Conservation (phyloP, 306 rosid genomes). For the Albizia julibrissin region DNA sequence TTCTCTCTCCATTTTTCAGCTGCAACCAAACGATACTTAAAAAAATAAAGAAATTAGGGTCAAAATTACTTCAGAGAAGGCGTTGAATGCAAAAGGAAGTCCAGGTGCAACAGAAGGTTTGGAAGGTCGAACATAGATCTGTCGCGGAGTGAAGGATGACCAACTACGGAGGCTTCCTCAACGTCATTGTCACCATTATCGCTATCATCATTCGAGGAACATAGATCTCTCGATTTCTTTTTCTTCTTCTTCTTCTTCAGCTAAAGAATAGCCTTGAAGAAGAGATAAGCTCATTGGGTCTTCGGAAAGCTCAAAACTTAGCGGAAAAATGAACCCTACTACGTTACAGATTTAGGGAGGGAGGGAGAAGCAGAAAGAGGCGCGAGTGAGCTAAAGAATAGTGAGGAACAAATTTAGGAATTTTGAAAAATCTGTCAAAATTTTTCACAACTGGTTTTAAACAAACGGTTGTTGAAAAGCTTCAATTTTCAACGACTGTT, state of each 20-base stretch:
- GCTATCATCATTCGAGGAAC: slow-evolving; percentile 35
- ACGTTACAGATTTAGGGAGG: too few species aligned
- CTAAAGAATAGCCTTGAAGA: slow-evolving; percentile 84
- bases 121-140: slow-evolving; percentile 69
- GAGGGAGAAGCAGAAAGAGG: too few species aligned
- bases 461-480: too few species aligned
- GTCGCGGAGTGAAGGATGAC: slow-evolving; percentile 55
- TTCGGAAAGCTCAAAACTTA: too few species aligned
- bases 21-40: neutral
- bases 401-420: too few species aligned
- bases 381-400: too few species aligned
- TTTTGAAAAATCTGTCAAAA: too few species aligned
- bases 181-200: neutral
- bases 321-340: slow-evolving; percentile 10
- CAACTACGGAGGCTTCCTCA: slow-evolving; percentile 20
- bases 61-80: slow-evolving; percentile 75
- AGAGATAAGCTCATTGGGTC: slow-evolving; percentile 78
- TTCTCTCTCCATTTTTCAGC: slow-evolving; percentile 27
- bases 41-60: neutral
- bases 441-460: too few species aligned
- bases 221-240: too few species aligned
- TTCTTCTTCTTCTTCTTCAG: slow-evolving; percentile 70
- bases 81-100: slow-evolving; percentile 90
- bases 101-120: slow-evolving; percentile 53
- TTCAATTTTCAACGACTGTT: too few species aligned